Percentiles rank a stretch among this genome's conserved stretches.
phyloP scores from a whole-genome alignment of 2,329 filamentous ascomycete genomes.

The Xylariales sp. region DNA sequence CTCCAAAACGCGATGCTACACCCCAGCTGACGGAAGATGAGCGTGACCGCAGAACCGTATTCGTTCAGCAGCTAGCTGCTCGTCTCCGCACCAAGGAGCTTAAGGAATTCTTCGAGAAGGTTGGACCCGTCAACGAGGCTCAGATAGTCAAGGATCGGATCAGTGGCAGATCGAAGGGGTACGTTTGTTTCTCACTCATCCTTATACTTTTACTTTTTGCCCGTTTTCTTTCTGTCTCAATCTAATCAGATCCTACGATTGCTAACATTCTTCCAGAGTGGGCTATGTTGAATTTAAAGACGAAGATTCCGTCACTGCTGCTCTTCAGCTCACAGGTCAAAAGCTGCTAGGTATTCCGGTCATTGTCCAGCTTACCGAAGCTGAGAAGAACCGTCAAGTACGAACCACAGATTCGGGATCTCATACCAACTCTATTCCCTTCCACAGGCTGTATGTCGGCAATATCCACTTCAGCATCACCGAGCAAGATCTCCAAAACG shows the following conservation, averaged over 20 bases:
- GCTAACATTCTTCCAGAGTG: conserved; percentile 61
- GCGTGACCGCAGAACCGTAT: conserved; percentile 92
- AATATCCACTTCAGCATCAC: conserved; percentile 99
- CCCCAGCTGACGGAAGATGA: conserved; percentile 89
- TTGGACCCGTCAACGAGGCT: conserved; percentile 90
- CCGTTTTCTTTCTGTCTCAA: no score
- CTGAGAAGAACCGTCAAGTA: conserved; percentile 97
- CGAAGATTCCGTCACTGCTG: conserved; percentile 88
- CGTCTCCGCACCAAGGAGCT: conserved; percentile 89
- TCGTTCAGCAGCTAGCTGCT: conserved; percentile 96
- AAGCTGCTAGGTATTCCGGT: conserved; percentile 98
- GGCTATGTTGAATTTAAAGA: conserved; percentile 99
- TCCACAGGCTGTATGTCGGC: conserved; percentile 96
- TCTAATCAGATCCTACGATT: no score
- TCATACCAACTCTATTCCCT: conserved; percentile 81
- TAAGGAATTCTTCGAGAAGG: conserved; percentile 92
- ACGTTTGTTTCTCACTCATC: conserved; percentile 28
- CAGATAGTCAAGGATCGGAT: conserved; percentile 98
- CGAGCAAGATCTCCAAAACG: conserved; percentile 89
- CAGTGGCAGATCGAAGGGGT: conserved; percentile 97
- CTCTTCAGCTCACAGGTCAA: conserved; percentile 97
- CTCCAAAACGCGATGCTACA: conserved; percentile 46
- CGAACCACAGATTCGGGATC: conserved; percentile 70
- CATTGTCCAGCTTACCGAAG: conserved; percentile 96
- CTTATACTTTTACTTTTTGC: background rate